These are phyloP conservation scores for Alternaria triticimaculans DNA, from an alignment of 2,329 filamentous ascomycete genomes.

Conservation along the genomic window DNA sequence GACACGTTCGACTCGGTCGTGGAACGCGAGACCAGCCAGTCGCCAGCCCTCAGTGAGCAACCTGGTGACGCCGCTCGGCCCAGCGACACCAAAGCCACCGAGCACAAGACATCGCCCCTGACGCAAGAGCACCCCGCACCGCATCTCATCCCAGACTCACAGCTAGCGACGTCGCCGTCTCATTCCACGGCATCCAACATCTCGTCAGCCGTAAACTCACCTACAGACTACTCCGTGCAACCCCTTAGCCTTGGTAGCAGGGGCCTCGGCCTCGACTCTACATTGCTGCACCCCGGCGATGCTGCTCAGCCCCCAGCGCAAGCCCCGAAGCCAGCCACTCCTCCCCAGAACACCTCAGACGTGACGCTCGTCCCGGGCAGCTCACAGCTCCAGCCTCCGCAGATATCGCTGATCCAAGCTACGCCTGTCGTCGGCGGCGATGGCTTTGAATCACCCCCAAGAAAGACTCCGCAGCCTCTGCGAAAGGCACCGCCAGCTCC, in stretches of 20 bases:
- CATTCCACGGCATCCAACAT: constrained; percentile 37
- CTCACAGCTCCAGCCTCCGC: constrained; percentile 36
- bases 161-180: constrained; percentile 41
- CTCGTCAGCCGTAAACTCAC: constrained; percentile 38
- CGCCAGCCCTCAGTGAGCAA: constrained; percentile 44
- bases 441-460: constrained; percentile 45
- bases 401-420: constrained; percentile 48
- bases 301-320: constrained; percentile 17
- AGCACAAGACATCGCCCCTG: constrained; percentile 32
- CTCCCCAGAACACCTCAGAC: constrained; percentile 15
- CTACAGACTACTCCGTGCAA: constrained; percentile 43
- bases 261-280: constrained; percentile 33
- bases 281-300: constrained; percentile 22
- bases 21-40: constrained; percentile 48
- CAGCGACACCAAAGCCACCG: constrained; percentile 22
- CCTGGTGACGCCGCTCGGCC: constrained; percentile 35
- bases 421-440: constrained; percentile 48
- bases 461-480: constrained; percentile 54
- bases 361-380: constrained; percentile 16
- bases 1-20: constrained; percentile 43
- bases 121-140: constrained; percentile 25
- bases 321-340: constrained; percentile 17
- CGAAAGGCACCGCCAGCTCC: constrained; percentile 88
- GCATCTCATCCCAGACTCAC: constrained; percentile 37
- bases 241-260: constrained; percentile 32